Conservation (phyloP, 148 eudicot species). For the Nepenthes gracilis region DNA sequence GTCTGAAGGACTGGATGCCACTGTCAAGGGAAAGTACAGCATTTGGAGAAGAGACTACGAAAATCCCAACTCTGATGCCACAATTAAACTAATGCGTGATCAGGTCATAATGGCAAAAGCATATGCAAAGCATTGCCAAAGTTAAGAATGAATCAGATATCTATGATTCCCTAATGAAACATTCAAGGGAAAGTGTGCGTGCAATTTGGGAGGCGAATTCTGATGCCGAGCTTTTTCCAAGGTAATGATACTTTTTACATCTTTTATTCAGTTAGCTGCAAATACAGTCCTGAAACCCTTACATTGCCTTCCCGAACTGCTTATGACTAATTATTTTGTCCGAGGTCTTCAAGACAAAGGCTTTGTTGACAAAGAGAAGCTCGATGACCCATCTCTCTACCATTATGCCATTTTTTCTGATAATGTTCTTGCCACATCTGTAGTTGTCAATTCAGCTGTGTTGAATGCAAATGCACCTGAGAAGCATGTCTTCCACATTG, state of each 20-base stretch:
- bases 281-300: constrained; percentile 78
- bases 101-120: constrained; percentile 97
- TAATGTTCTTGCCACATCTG: constrained; percentile 83
- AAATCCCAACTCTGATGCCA: constrained; percentile 87
- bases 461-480: constrained; percentile 64
- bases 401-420: constrained; percentile 94
- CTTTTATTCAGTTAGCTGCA: constrained; percentile 82
- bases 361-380: constrained; percentile 39
- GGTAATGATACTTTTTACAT: constrained; percentile 38
- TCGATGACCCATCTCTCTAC: constrained; percentile 65
- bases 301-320: constrained; percentile 73
- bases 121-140: constrained; percentile 88
- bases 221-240: constrained; percentile 76
- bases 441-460: constrained; percentile 77
- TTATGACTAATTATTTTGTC: constrained; percentile 56
- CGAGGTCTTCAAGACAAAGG: constrained; percentile 33
- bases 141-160: constrained; percentile 59
- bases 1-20: constrained; percentile 64
- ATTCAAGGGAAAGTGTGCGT: constrained; percentile 45
- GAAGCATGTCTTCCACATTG: constrained; percentile 81
- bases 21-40: constrained; percentile 63
- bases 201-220: constrained; percentile 74
- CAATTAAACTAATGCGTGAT: constrained; percentile 85
- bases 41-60: constrained; percentile 96
- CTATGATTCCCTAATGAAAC: constrained; percentile 55